These are phyloP conservation scores for Aspergillus heteromorphus DNA, from an alignment of 495 filamentous ascomycete species.

Conservation along the genomic window DNA sequence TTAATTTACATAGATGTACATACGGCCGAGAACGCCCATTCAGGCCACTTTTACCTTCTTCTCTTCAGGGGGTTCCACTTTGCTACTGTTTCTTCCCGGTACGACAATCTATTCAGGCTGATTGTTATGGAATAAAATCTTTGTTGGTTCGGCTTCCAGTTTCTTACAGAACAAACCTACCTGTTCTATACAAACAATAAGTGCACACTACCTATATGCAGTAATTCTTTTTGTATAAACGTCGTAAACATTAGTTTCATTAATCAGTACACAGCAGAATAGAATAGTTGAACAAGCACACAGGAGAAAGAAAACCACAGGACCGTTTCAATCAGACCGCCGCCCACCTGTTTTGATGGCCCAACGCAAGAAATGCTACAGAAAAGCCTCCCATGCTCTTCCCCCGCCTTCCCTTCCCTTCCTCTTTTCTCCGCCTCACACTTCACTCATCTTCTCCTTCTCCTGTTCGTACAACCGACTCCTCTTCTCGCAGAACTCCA, in stretches of 20 bases:
- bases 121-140: no score
- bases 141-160: no score
- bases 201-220: not conserved
- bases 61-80: not conserved
- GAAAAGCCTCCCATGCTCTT: slow-evolving; percentile 17
- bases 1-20: not conserved
- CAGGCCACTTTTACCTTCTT: not conserved
- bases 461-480: slow-evolving; percentile 3
- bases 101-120: no score
- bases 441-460: slow-evolving; percentile 16
- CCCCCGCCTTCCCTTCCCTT: not conserved
- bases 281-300: not conserved
- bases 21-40: not conserved
- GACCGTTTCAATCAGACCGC: slow-evolving; percentile 27
- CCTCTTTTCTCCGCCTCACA: not conserved
- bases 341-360: slow-evolving; percentile 27
- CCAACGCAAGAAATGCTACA: slow-evolving; percentile 19
- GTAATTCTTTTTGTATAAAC: not conserved
- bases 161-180: no score
- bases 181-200: no score
- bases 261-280: not conserved
- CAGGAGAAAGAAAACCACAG: slow-evolving; percentile 1
- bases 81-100: no score
- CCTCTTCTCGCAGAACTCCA: slow-evolving; percentile 38
- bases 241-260: not conserved